Conservation (phyloP, 331 rosid genomes). For the Quercus tomentella region DNA sequence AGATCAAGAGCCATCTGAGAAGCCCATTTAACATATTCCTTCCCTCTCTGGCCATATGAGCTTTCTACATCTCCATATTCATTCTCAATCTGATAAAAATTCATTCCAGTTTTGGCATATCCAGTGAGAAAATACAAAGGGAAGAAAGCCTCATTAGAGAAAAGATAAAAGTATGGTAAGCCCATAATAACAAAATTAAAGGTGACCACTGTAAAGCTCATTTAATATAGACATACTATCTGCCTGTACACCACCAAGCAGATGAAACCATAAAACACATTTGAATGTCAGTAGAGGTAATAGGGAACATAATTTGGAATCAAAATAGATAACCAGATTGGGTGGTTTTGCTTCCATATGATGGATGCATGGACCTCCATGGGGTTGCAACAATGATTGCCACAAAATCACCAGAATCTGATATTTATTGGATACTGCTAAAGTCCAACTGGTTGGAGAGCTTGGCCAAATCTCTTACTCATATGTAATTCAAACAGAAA, state of each 20-base stretch:
- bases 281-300: slow-evolving; percentile 3
- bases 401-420: neutral
- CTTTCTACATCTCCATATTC: slow-evolving; percentile 91
- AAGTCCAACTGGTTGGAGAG: too few species aligned
- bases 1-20: slow-evolving; percentile 88
- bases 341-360: neutral
- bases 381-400: neutral
- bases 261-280: neutral
- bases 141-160: slow-evolving; percentile 9
- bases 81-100: slow-evolving; percentile 80
- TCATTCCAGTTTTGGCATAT: slow-evolving; percentile 12
- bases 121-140: slow-evolving; percentile 24
- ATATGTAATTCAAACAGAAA: slow-evolving; percentile 12
- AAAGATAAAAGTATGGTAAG: slow-evolving; percentile 11
- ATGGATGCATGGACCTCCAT: neutral
- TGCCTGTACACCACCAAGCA: slow-evolving; percentile 8
- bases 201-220: slow-evolving; percentile 9
- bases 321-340: neutral
- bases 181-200: slow-evolving; percentile 7
- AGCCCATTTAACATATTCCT: slow-evolving; percentile 89
- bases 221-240: neutral
- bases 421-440: neutral
- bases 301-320: neutral
- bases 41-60: slow-evolving; percentile 68
- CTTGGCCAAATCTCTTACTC: neutral